phyloP scores from a whole-genome alignment of 257 asterid species.

The Jasminum sambac region DNA sequence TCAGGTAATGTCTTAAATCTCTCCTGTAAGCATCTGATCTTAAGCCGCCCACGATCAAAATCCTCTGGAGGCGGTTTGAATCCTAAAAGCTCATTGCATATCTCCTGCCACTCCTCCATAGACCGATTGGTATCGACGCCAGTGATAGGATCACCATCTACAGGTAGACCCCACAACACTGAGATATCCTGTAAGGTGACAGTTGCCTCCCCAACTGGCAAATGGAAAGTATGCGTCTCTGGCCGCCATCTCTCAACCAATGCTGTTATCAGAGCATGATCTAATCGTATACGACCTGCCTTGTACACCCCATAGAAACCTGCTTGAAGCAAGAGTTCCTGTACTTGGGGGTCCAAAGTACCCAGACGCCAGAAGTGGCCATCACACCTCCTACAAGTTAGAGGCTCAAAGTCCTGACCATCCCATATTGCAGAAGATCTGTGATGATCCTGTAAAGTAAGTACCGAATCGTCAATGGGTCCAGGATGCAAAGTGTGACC shows the following conservation, averaged over 20 bases:
- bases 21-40: constrained; percentile 64
- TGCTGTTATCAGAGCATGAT: constrained; percentile 76
- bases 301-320: constrained; percentile 80
- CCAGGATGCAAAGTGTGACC: constrained; percentile 71
- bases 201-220: constrained; percentile 76
- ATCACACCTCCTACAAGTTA: constrained; percentile 73
- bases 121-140: constrained; percentile 74
- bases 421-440: constrained; percentile 74
- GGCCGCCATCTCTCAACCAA: constrained; percentile 87
- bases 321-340: constrained; percentile 59
- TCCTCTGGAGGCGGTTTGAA: constrained; percentile 65
- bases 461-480: constrained; percentile 66
- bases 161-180: constrained; percentile 75
- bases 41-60: constrained; percentile 75
- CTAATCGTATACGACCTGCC: constrained; percentile 77
- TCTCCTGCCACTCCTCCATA: constrained; percentile 74
- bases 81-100: constrained; percentile 69
- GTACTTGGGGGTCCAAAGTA: constrained; percentile 62
- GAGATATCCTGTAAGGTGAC: constrained; percentile 72
- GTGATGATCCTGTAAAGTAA: constrained; percentile 71
- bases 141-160: constrained; percentile 70
- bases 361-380: constrained; percentile 92
- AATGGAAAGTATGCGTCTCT: constrained; percentile 81
- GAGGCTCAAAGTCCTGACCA: constrained; percentile 75
- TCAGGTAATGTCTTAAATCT: constrained; percentile 58